Evolutionary conservation across 805 yeast genomes (phyloP).

Genomic region (Saturnispora quitensis): DNA sequence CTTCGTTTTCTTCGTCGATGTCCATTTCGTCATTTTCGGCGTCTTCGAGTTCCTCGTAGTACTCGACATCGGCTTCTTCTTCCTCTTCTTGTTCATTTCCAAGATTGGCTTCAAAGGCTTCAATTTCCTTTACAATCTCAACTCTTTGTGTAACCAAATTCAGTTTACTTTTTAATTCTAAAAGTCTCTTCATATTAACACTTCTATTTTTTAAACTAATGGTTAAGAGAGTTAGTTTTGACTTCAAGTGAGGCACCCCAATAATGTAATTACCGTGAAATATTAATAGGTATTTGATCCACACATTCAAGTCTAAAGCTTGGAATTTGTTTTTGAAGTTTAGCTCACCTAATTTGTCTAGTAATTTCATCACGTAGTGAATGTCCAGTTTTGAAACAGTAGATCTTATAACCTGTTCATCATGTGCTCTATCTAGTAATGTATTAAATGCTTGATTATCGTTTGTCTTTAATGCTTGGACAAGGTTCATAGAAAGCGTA

Average conservation of each 20-base stretch:
- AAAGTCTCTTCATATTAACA: slow-evolving; percentile 37
- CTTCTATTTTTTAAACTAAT: slow-evolving; percentile 41
- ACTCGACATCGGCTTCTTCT: slow-evolving; percentile 15
- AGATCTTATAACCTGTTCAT: slow-evolving; percentile 39
- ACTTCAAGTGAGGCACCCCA: slow-evolving; percentile 35
- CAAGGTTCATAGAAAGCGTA: slow-evolving; percentile 70
- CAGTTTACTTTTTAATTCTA: slow-evolving; percentile 43
- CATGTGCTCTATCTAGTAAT: slow-evolving; percentile 49
- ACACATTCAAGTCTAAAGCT: slow-evolving; percentile 22
- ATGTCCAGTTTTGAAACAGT: slow-evolving; percentile 43
- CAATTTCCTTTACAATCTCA: slow-evolving; percentile 66
- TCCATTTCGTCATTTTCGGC: slow-evolving; percentile 19
- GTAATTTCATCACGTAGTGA: slow-evolving; percentile 38
- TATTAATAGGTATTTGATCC: slow-evolving; percentile 50
- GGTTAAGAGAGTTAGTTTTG: slow-evolving; percentile 36
- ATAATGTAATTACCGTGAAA: slow-evolving; percentile 45
- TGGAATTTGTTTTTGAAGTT: slow-evolving; percentile 35
- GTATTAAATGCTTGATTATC: slow-evolving; percentile 82
- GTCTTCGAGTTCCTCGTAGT: slow-evolving; percentile 17
- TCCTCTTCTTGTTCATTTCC: slow-evolving; percentile 12
- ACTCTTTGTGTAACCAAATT: slow-evolving; percentile 43
- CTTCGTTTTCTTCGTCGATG: slow-evolving; percentile 16
- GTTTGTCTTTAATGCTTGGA: slow-evolving; percentile 81
- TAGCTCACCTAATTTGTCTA: slow-evolving; percentile 45
- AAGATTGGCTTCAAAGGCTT: slow-evolving; percentile 28